A percentile compares a stretch with the other conserved stretches of the same genome.
Evolutionary conservation across 441 rosid species (phyloP).

Genomic region (Flueggea neowawraea): DNA sequence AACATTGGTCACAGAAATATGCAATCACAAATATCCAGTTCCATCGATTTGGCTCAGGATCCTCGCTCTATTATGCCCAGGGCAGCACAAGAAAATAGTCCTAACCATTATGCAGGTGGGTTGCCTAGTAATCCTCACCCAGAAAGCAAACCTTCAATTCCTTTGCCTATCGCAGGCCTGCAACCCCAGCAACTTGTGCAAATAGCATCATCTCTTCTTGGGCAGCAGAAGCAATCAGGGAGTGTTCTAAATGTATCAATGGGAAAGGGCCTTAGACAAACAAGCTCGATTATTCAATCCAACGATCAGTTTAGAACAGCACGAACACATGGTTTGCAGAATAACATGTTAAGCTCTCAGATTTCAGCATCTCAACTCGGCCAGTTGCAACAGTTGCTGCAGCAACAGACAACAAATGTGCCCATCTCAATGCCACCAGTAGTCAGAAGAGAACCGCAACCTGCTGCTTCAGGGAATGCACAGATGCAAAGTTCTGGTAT

Average conservation of each 20-base stretch:
- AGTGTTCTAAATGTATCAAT: slow-evolving; percentile 28
- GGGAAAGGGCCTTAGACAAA: slow-evolving; percentile 35
- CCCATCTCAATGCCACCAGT: slow-evolving; percentile 2
- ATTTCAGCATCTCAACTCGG: slow-evolving; percentile 38
- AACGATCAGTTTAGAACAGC: too few species aligned
- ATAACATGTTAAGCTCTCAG: slow-evolving; percentile 34
- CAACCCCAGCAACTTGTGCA: slow-evolving; percentile 75
- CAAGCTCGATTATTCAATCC: slow-evolving; percentile 26
- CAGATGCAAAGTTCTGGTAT: slow-evolving; percentile 7
- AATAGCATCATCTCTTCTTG: slow-evolving; percentile 64
- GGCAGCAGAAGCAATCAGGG: slow-evolving; percentile 55
- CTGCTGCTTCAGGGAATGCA: too few species aligned
- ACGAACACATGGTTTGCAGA: slow-evolving; percentile 32
- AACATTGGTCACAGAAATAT: slow-evolving; percentile 32
- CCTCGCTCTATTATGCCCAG: slow-evolving; percentile 29
- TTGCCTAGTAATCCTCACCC: slow-evolving; percentile 23
- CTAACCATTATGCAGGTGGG: slow-evolving; percentile 24
- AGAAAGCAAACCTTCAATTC: slow-evolving; percentile 18
- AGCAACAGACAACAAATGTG: slow-evolving; percentile 31
- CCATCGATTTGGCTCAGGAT: slow-evolving; percentile 21
- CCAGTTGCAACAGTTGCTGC: slow-evolving; percentile 49
- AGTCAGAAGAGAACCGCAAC: too few species aligned
- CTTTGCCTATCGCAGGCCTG: slow-evolving; percentile 37
- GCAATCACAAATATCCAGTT: slow-evolving; percentile 32
- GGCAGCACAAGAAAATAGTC: slow-evolving; percentile 33